Evolutionary conservation across 1,284 basidiomycete species (phyloP), one percentile per base, ranked within the genome.

Genomic region (Paramarasmius palmivorus): DNA sequence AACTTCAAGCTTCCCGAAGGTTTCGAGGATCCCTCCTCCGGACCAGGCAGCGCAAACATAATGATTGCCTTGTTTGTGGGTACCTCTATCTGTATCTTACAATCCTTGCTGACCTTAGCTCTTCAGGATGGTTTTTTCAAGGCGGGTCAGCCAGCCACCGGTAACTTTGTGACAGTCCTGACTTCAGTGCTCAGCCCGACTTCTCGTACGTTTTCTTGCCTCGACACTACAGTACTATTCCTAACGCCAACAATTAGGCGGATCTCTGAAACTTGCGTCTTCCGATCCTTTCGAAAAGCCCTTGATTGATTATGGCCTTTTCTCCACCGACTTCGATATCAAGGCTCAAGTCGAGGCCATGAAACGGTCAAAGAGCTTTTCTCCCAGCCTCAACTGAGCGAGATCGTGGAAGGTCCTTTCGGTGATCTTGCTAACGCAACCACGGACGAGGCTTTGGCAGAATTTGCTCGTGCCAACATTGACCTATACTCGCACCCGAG

Each of bases 11-110:
- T 46, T 2, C n/a, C 32, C 25, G 19, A 42, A 9, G 42, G 51
- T 47, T 36, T 26, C 23, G 29, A 32, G 12, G 61, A 63, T 41
- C 58, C 61, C 14, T 34, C 59, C 12, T 22, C 60, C 23, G 61
- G 61, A 29, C 60, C 58, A 15, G 57, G 51, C 15, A 38, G 35
- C 9, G 25, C 42, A 25, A 22, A 17, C 1, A 6, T 32, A 6
- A 32, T 32, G 29, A 12, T 12, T 6, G 29, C 7, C 6, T 6
- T 32, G 29, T 32, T 32, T 32, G 12, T 12, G 29, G 29, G 29
- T 32, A 6, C 12, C 29, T 32, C 29, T 32, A 32, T 6, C 12
- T 32, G 29, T 32, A 32, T n/a, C n/a, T n/a, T 32, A n/a, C 29
- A 23, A 15, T 23, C 23, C 3, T 26, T 49, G 29, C 26, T 17